Percentiles rank a stretch among this genome's conserved stretches.
phyloP scores from a whole-genome alignment of 352 stramenopile genomes.

The Pythium periplocum region DNA sequence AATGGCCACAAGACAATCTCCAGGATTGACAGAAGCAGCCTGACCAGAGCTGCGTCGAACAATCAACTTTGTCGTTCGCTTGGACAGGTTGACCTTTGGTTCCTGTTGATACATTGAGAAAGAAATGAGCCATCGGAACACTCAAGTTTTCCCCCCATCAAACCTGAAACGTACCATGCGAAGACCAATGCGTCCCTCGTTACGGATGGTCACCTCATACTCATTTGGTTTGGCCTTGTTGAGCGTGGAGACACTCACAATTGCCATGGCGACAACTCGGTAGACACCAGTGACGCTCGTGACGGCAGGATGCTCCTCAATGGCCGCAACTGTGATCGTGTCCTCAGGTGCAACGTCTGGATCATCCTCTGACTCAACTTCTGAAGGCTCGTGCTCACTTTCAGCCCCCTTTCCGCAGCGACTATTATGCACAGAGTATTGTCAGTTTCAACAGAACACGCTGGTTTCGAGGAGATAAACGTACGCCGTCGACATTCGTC shows the following conservation, averaged over 20 bases:
- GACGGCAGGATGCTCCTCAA: constrained; percentile 69
- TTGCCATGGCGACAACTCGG: constrained; percentile 68
- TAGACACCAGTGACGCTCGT: constrained; percentile 83
- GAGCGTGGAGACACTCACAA: constrained; percentile 74
- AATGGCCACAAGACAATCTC: constrained; percentile 77
- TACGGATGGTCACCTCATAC: constrained; percentile 69
- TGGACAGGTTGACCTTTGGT: constrained; percentile 29
- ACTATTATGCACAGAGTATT: constrained; percentile 11
- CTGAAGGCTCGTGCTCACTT: constrained; percentile 26
- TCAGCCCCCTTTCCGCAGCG: constrained; percentile 37
- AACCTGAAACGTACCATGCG: constrained; percentile 36
- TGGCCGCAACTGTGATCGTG: constrained; percentile 55
- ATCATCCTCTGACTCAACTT: constrained; percentile 42
- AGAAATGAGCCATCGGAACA: constrained; percentile 8
- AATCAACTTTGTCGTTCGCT: constrained; percentile 63
- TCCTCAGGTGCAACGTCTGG: constrained; percentile 56
- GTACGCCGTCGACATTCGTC: constrained; percentile 67
- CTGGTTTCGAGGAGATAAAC: constrained; percentile 3
- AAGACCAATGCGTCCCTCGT: constrained; percentile 56
- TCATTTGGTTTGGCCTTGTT: constrained; percentile 74
- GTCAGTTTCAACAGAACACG: too few species aligned
- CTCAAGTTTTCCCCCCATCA: neutral
- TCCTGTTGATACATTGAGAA: constrained; percentile 21
- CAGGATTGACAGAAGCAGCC: constrained; percentile 67
- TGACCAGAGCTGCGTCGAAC: constrained; percentile 69